Base-by-base conservation (phyloP, 139 green algal genomes). In the Pedinophyceae sp. region DNA sequence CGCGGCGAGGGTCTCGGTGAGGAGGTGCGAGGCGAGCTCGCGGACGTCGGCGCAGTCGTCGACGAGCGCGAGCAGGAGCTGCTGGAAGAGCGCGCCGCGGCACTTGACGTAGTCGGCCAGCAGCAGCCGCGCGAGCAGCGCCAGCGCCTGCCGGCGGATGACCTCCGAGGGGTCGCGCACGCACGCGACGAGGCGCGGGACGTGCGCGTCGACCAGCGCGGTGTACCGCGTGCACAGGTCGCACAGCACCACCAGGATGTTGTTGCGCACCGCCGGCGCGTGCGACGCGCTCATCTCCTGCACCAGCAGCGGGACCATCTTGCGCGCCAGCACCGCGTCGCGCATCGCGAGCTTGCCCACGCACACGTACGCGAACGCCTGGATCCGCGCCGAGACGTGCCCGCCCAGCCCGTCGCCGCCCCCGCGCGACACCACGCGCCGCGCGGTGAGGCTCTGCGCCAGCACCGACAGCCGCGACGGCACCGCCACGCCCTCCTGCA, bases 171-270 rank as follows among this genome's bases (percentile, higher is more conserved):
- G 64, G 60, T 94, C 85, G 2, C 65, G 43, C 20, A 93, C 59
- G 62, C 71, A 81, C 10, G 64, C 72, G 1, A 85, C 77, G 54
- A 94, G 68, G 23, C 70, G 53, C 0, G 62, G 62, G 39, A 93
- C 49, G 69, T 87, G 79, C 16, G 64, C 58, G 62, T 93, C 82
- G 17, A 91, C 81, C 40, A 91, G 66, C 1, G 71, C 72, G 2
- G 84, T 91, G 67, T 78, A 88, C n/a, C 78, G 58, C 26, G 85
- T 68, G 52, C 75, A 74, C 66, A 95, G 72, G 70, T 95, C 86
- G 17, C 72, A 57, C 28, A 95, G 73, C 5, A 58, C 74, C 45
- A 95, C 73, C 63, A 93, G 66, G 65, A 91, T 82, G 77, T 94
- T 94, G 78, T 87, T 89, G 67, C 86, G 77, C 61, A 87, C 74